phyloP scores from a whole-genome alignment of 2,329 filamentous ascomycete species.

The Lachnellula subtilissima region DNA sequence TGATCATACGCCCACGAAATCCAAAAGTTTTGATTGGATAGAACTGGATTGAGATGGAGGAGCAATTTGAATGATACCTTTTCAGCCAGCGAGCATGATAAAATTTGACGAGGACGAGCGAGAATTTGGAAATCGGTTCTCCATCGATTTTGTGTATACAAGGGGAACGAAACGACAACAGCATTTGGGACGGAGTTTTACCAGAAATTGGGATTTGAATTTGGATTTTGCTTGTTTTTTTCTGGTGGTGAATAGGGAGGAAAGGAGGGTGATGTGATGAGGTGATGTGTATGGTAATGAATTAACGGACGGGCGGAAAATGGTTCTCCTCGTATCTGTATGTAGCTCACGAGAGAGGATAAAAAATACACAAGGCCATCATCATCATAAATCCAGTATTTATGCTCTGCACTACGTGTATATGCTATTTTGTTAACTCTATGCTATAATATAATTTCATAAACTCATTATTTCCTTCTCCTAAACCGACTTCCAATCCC shows the following conservation, averaged over 20 bases:
- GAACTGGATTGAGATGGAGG: neutral
- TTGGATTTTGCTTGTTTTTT: slow-evolving; percentile 8
- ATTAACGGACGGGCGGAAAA: slow-evolving; percentile 1
- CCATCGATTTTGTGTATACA: slow-evolving; percentile 21
- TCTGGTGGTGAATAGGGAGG: neutral
- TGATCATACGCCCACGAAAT: slow-evolving; percentile 12
- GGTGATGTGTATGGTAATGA: slow-evolving; percentile 9
- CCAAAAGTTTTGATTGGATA: slow-evolving; percentile 1
- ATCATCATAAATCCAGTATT: neutral
- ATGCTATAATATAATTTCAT: neutral
- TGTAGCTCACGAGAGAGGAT: slow-evolving; percentile 7
- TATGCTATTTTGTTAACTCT: neutral
- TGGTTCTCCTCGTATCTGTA: slow-evolving; percentile 2
- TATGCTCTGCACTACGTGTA: neutral
- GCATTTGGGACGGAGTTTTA: slow-evolving; percentile 24
- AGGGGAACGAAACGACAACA: neutral
- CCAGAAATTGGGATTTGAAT: slow-evolving; percentile 3
- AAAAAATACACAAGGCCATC: neutral
- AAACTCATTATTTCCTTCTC: slow-evolving; percentile 37
- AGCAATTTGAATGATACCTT: slow-evolving; percentile 13
- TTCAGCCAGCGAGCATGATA: slow-evolving; percentile 26
- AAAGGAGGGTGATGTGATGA: slow-evolving; percentile 1
- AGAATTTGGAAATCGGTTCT: slow-evolving; percentile 1
- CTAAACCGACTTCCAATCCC: slow-evolving; percentile 55
- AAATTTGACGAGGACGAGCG: slow-evolving; percentile 8